Evolutionary conservation across 116 monocot species (phyloP), one percentile per base, ranked within the genome.

Genomic region (Dioscorea cayenensis): DNA sequence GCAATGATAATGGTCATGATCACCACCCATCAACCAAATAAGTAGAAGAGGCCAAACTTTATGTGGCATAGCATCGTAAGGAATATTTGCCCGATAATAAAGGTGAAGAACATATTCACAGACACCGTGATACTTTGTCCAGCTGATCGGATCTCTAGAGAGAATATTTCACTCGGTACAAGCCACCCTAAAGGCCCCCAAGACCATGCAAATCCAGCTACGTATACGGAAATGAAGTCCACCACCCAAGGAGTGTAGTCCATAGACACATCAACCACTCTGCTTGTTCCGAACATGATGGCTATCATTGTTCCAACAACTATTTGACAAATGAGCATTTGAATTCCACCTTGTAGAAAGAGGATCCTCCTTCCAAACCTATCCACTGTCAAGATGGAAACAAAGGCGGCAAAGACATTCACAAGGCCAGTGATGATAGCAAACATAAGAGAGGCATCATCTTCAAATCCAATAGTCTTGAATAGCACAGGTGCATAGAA

Each of bases 181-280:
- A 18, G 43, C 83, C 83, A 83, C 18, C 83, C 78, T 0, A 83
- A 67, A 2, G 83, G 83, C 3, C 83, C 83, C 83, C 83, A 83
- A 14, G 83, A 83, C 83, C 83, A 83, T 0, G 79, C 83, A 66
- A 83, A 83, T 0, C 71, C 83, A 3, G 83, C 75, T 1, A 79
- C 83, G 22, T 83, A 83, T 25, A 37, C 79, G 79, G 48, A 25
- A 25, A 83, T 68, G 71, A 83, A 71, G 52, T 23, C 22, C 18
- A 83, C 71, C 60, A 83, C 64, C 18, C 72, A 48, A 14, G 25
- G 50, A 19, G 79, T 75, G 18, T 74, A 74, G 7, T 22, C 17
- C 66, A 75, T 25, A 25, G 25, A 25, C 25, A 25, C 25, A 25
- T 25, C 1, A 25, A 1, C 25, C 25, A 25, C 25, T 25, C 25